These are phyloP conservation scores for Epichloe sylvatica DNA, from an alignment of 2,329 filamentous ascomycete genomes.

Conservation along the genomic window DNA sequence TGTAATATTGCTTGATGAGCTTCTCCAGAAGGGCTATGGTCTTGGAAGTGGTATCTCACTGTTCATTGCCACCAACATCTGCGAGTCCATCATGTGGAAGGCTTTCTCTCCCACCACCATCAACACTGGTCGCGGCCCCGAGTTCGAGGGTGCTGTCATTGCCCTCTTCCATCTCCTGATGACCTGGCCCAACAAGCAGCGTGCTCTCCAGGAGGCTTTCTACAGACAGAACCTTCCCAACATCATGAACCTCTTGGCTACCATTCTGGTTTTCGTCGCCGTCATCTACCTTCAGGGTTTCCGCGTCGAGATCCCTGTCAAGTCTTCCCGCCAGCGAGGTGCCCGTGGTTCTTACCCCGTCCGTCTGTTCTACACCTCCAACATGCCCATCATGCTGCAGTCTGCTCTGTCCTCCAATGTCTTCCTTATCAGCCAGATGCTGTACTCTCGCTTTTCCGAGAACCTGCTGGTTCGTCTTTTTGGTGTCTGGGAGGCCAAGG, in stretches of 20 bases:
- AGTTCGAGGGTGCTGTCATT: slow-evolving; percentile 97
- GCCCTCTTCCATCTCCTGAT: slow-evolving; percentile 94
- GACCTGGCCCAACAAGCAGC: slow-evolving; percentile 99
- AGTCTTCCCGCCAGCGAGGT: slow-evolving; percentile 96
- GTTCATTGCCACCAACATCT: slow-evolving; percentile 99
- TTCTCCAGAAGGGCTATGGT: slow-evolving; percentile 98
- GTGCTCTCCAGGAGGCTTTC: slow-evolving; percentile 95
- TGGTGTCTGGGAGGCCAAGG: slow-evolving; percentile 95
- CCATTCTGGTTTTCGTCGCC: slow-evolving; percentile 81
- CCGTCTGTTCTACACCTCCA: slow-evolving; percentile 98
- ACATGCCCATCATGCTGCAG: slow-evolving; percentile 99
- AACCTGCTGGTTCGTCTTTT: slow-evolving; percentile 96
- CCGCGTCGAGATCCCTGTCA: slow-evolving; percentile 99
- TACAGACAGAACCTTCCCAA: slow-evolving; percentile 99
- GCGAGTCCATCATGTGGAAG: slow-evolving; percentile 99
- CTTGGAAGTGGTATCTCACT: slow-evolving; percentile 97
- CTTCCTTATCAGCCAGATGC: slow-evolving; percentile 98
- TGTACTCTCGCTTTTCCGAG: slow-evolving; percentile 97
- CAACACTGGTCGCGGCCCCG: slow-evolving; percentile 96
- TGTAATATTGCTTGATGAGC: slow-evolving; percentile 96
- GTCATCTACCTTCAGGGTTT: slow-evolving; percentile 99
- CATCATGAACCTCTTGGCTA: slow-evolving; percentile 96
- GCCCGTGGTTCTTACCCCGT: slow-evolving; percentile 96
- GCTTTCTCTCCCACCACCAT: slow-evolving; percentile 98
- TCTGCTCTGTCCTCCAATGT: slow-evolving; percentile 97